A percentile compares a stretch with the other conserved stretches of the same genome.
Conservation (phyloP, 768 basidiomycete species). For the Russula brevipes region DNA sequence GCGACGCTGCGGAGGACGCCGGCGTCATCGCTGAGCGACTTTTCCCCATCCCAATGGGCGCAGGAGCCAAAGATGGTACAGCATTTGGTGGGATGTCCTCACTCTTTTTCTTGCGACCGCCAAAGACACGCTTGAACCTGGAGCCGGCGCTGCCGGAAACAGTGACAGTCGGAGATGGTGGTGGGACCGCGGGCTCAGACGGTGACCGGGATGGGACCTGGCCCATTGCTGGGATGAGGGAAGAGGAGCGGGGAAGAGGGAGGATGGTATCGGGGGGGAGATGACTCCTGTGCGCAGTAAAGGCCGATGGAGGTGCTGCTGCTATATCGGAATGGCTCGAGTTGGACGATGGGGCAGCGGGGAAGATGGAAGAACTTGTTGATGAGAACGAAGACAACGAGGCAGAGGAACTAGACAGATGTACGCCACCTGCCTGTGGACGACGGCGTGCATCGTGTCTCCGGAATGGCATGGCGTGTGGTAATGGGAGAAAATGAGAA, state of each 20-base stretch:
- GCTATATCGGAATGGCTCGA: constrained; percentile 40
- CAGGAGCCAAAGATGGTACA: neutral
- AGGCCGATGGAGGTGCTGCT: constrained; percentile 33
- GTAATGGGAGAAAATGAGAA: neutral
- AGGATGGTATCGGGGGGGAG: constrained; percentile 29
- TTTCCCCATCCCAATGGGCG: constrained; percentile 11
- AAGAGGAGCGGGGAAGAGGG: constrained; percentile 32
- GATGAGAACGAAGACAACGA: constrained; percentile 43
- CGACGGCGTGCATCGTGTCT: constrained; percentile 21
- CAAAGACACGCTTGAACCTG: constrained; percentile 57
- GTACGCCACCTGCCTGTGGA: constrained; percentile 28
- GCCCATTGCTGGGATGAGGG: constrained; percentile 37
- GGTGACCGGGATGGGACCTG: constrained; percentile 32
- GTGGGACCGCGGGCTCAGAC: constrained; percentile 24
- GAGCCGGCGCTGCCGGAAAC: constrained; percentile 35
- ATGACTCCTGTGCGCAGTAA: constrained; percentile 27
- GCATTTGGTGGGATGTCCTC: constrained; percentile 38
- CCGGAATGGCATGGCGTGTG: constrained; percentile 21
- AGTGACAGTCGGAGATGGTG: constrained; percentile 27
- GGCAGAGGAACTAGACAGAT: constrained; percentile 37
- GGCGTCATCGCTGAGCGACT: constrained; percentile 24
- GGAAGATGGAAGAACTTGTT: constrained; percentile 40
- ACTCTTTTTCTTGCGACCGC: constrained; percentile 51
- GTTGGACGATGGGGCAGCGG: constrained; percentile 34
- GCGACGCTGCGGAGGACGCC: constrained; percentile 29